phyloP scores from a whole-genome alignment of 2,329 filamentous ascomycete species.

The Botrytis tulipae region DNA sequence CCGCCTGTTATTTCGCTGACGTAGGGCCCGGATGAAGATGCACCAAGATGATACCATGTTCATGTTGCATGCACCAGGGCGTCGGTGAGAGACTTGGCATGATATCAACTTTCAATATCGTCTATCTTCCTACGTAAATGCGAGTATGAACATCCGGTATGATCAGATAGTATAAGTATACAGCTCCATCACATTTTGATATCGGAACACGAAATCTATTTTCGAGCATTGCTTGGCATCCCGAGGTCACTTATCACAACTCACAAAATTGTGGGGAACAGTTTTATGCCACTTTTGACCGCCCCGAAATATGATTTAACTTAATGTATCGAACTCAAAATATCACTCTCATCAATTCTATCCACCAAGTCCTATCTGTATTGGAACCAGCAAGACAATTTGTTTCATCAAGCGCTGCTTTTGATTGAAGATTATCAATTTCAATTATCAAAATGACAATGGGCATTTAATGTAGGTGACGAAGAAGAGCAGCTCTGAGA shows the following conservation, averaged over 20 bases:
- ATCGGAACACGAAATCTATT: background rate
- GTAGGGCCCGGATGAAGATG: background rate
- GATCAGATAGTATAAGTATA: background rate
- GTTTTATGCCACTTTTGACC: background rate
- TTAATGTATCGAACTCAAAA: background rate
- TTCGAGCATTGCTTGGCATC: background rate
- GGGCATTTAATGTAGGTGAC: background rate
- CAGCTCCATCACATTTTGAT: background rate
- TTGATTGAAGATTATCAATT: background rate
- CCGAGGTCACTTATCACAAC: background rate
- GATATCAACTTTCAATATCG: background rate
- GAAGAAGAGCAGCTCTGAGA: background rate
- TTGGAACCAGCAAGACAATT: background rate
- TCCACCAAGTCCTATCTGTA: background rate
- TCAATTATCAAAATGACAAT: background rate
- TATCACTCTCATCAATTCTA: background rate
- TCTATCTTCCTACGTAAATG: background rate
- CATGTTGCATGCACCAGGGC: background rate
- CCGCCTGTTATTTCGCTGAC: no score
- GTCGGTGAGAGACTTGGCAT: background rate
- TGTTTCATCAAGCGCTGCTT: background rate
- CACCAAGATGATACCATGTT: background rate
- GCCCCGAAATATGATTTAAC: background rate
- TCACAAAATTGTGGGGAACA: background rate
- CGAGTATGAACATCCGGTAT: background rate